These are phyloP conservation scores for Colletotrichum musicola DNA, from an alignment of 2,329 filamentous ascomycete species.

Conservation along the genomic window DNA sequence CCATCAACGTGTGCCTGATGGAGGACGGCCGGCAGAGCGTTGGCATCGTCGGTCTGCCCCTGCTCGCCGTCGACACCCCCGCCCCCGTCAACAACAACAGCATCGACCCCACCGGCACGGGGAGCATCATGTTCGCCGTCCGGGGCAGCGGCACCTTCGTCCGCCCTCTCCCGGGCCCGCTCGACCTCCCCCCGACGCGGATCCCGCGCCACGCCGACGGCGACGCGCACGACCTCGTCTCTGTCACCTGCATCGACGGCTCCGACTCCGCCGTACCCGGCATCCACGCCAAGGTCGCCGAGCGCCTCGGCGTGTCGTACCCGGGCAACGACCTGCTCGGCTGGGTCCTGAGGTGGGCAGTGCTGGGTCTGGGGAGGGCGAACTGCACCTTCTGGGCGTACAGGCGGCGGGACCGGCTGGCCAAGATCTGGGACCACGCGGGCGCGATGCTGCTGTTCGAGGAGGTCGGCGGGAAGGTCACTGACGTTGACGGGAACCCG, in stretches of 20 bases:
- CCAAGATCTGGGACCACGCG: slow-evolving; percentile 72
- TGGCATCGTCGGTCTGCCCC: slow-evolving; percentile 63
- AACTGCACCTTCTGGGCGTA: slow-evolving; percentile 71
- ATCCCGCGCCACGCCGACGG: slow-evolving; percentile 49
- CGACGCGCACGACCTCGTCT: slow-evolving; percentile 49
- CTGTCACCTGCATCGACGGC: slow-evolving; percentile 61
- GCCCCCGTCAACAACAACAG: slow-evolving; percentile 58
- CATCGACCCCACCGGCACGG: slow-evolving; percentile 57
- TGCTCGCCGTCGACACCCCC: slow-evolving; percentile 54
- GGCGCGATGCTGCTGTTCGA: slow-evolving; percentile 71
- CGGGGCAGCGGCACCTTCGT: slow-evolving; percentile 62
- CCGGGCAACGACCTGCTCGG: slow-evolving; percentile 66
- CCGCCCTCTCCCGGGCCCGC: slow-evolving; percentile 51
- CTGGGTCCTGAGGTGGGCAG: slow-evolving; percentile 69
- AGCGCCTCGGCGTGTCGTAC: slow-evolving; percentile 55
- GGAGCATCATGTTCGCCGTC: slow-evolving; percentile 65
- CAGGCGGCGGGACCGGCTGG: slow-evolving; percentile 59
- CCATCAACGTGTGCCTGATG: slow-evolving; percentile 68
- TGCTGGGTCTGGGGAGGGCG: slow-evolving; percentile 64
- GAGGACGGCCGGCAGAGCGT: slow-evolving; percentile 63
- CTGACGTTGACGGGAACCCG: slow-evolving; percentile 64
- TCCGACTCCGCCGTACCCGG: slow-evolving; percentile 62
- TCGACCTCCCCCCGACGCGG: slow-evolving; percentile 41
- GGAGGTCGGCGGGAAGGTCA: slow-evolving; percentile 67
- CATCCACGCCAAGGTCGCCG: slow-evolving; percentile 59